Conservation (phyloP, 768 basidiomycete genomes). For the Clavaria fumosa region DNA sequence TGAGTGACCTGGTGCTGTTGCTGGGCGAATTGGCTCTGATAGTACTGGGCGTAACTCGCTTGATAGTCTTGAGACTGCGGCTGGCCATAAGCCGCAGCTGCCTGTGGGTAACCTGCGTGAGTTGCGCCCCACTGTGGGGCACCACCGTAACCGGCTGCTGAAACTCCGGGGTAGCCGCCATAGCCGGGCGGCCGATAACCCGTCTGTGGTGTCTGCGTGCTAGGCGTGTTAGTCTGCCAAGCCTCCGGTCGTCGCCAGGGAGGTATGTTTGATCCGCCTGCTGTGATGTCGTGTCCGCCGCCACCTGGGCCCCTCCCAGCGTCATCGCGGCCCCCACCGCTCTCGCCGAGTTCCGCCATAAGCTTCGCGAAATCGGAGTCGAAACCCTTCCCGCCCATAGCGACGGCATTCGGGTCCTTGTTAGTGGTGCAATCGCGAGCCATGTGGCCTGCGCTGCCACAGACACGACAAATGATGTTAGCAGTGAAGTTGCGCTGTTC, state of each 20-base stretch:
- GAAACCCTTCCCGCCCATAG: conserved; percentile 62
- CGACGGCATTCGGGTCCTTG: conserved; percentile 64
- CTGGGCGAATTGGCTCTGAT: conserved; percentile 77
- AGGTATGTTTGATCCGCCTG: conserved; percentile 68
- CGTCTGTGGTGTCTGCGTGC: conserved; percentile 24
- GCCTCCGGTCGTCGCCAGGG: conserved; percentile 86
- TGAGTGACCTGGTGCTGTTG: too few relatives aligned
- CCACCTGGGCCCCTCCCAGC: conserved; percentile 35
- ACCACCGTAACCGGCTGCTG: conserved; percentile 33
- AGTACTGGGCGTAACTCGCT: conserved; percentile 70
- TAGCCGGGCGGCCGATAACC: conserved; percentile 57
- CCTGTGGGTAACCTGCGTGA: conserved; percentile 35
- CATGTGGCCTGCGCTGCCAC: conserved; percentile 98
- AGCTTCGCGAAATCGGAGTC: conserved; percentile 96
- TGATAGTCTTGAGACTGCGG: conserved; percentile 61
- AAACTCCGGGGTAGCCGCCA: conserved; percentile 22
- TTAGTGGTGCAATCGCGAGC: conserved; percentile 94
- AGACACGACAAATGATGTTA: conserved; percentile 98
- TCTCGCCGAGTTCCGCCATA: conserved; percentile 97
- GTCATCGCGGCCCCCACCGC: conserved; percentile 38
- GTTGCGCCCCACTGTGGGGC: conserved; percentile 19
- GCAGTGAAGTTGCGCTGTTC: conserved; percentile 98
- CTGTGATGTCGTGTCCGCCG: conserved; percentile 49
- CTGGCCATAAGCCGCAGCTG: too few relatives aligned
- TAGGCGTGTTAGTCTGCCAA: conserved; percentile 50